Conservation (phyloP, 148 eudicot species). For the Rhododendron griersonianum region DNA sequence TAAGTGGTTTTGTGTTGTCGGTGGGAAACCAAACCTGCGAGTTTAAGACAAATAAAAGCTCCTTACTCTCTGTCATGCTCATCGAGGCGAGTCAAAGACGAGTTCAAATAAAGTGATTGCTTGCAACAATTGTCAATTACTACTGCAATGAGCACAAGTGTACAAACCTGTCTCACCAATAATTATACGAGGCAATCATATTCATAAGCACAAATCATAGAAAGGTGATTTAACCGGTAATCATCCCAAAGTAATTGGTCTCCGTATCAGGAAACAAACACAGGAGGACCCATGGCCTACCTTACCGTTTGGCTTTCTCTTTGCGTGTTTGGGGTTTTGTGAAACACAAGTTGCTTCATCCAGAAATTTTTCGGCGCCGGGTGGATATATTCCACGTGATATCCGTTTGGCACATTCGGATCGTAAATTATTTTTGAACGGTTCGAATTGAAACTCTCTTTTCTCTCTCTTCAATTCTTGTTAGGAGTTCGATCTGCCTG, state of each 20-base stretch:
- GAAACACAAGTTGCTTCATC: not conserved
- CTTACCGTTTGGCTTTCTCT: not conserved
- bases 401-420: fast-evolving
- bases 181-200: not conserved
- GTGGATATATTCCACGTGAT: too few relatives aligned
- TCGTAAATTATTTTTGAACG: too few relatives aligned
- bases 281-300: not conserved
- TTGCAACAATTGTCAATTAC: too few relatives aligned
- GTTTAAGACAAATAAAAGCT: not conserved
- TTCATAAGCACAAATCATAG: not conserved
- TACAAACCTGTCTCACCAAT: not conserved
- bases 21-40: not conserved
- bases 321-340: too few relatives aligned
- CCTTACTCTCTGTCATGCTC: too few relatives aligned
- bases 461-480: too few relatives aligned
- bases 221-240: not conserved
- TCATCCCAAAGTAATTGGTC: not conserved
- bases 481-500: too few relatives aligned
- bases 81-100: too few relatives aligned
- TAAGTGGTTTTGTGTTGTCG: not conserved
- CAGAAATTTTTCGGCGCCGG: too few relatives aligned
- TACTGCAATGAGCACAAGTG: not conserved
- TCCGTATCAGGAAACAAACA: conserved; percentile 1
- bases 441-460: fast-evolving
- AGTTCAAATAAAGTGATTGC: too few relatives aligned